Conservation (phyloP, 2,329 filamentous ascomycete species). For the Juglanconis juglandina region DNA sequence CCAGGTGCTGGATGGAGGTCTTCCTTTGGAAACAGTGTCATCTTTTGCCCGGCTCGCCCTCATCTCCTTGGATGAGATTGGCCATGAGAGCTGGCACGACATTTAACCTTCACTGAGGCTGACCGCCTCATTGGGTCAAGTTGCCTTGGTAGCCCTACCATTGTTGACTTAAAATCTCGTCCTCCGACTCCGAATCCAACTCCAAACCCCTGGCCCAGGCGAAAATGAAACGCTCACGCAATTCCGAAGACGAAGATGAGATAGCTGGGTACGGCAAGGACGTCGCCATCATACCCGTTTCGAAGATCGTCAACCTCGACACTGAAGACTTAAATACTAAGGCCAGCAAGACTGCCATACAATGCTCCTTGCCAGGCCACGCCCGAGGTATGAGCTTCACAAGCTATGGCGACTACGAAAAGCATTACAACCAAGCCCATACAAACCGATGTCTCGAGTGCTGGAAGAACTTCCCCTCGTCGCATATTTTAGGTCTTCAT, state of each 20-base stretch:
- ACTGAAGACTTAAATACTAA: slow-evolving; percentile 31
- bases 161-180: slow-evolving; percentile 1
- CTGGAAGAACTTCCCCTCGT: slow-evolving; percentile 80
- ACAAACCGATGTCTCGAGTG: slow-evolving; percentile 83
- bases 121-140: too few species aligned
- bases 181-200: background rate
- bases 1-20: too few species aligned
- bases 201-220: background rate
- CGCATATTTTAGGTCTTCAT: slow-evolving; percentile 76
- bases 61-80: too few species aligned
- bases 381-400: slow-evolving; percentile 65
- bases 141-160: too few species aligned
- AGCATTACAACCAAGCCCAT: slow-evolving; percentile 79
- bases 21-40: too few species aligned
- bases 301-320: slow-evolving; percentile 63
- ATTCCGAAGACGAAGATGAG: slow-evolving; percentile 45
- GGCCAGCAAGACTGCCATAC: slow-evolving; percentile 55
- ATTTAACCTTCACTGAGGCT: too few species aligned
- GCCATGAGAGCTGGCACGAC: too few species aligned
- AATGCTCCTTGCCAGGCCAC: slow-evolving; percentile 80
- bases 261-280: slow-evolving; percentile 16
- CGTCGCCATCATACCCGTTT: slow-evolving; percentile 27
- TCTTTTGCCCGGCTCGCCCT: too few species aligned
- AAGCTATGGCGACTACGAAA: slow-evolving; percentile 77
- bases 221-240: slow-evolving; percentile 62